Percentiles rank a stretch among this genome's conserved stretches.
Evolutionary conservation across 1,139 yeast genomes (phyloP).

Genomic region (Yamadazyma diospyri): DNA sequence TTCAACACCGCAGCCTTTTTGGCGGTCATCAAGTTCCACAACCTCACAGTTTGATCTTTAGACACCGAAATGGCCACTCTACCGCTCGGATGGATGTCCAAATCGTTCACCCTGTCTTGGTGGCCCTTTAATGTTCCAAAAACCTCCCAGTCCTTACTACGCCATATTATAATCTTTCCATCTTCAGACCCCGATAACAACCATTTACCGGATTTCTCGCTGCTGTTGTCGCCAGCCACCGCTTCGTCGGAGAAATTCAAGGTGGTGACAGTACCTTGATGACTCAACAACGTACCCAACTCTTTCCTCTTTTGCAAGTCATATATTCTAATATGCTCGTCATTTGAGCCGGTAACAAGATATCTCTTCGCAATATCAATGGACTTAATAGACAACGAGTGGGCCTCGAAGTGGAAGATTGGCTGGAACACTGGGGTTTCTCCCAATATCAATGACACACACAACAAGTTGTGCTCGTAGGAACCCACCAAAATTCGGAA

Average conservation of each 20-base stretch:
- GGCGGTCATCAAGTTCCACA: conserved; percentile 98
- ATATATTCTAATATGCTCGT: conserved; percentile 91
- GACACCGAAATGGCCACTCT: conserved; percentile 88
- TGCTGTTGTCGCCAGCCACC: conserved; percentile 8
- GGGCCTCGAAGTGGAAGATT: conserved; percentile 94
- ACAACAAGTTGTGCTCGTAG: conserved; percentile 87
- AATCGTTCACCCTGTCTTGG: conserved; percentile 68
- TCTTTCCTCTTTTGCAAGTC: conserved; percentile 94
- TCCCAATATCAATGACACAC: conserved; percentile 68
- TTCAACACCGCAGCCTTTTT: conserved; percentile 86
- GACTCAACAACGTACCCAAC: conserved; percentile 84
- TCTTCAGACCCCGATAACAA: conserved; percentile 87
- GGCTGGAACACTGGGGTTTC: conserved; percentile 73
- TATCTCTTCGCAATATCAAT: conserved; percentile 82
- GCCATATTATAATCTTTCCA: conserved; percentile 87
- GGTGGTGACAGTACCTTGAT: conserved; percentile 82
- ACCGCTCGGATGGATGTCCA: conserved; percentile 91
- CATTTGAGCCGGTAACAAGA: conserved; percentile 91
- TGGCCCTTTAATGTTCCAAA: conserved; percentile 89
- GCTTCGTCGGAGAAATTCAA: conserved; percentile 63
- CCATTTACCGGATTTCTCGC: conserved; percentile 68
- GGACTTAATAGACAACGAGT: conserved; percentile 79
- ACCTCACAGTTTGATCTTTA: conserved; percentile 73
- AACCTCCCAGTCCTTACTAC: conserved; percentile 95
- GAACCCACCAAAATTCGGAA: conserved; percentile 91